These are phyloP conservation scores for Arthrobotrys conoides DNA, from an alignment of 2,329 filamentous ascomycete genomes.

Conservation along the genomic window DNA sequence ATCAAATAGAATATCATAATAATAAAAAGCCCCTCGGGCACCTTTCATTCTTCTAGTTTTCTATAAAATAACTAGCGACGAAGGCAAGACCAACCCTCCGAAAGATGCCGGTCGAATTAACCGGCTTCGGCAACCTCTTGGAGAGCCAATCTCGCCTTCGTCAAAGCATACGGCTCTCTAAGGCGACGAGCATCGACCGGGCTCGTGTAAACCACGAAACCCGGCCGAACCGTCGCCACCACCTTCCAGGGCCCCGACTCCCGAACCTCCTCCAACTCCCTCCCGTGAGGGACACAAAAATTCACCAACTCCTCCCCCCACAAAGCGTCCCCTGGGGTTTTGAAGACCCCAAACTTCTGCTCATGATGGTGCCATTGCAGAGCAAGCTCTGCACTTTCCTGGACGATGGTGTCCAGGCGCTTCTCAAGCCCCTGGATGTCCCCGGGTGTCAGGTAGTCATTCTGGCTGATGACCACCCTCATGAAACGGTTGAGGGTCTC, in stretches of 20 bases:
- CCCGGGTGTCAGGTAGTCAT: not conserved
- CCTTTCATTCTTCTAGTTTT: not conserved
- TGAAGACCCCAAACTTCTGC: not conserved
- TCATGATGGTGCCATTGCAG: conserved; percentile 13
- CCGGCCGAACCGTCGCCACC: conserved; percentile 21
- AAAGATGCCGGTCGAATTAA: not conserved
- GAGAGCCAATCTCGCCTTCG: conserved; percentile 25
- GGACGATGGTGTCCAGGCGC: not conserved
- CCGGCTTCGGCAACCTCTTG: not conserved
- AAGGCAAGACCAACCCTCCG: not conserved
- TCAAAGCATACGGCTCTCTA: not conserved
- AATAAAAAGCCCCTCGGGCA: not conserved
- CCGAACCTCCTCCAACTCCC: conserved; percentile 1
- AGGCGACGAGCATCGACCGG: conserved; percentile 5
- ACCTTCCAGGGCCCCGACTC: not conserved
- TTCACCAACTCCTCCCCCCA: not conserved
- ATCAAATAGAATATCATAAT: not conserved
- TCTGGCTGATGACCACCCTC: conserved; percentile 14
- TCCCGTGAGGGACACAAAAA: conserved; percentile 19
- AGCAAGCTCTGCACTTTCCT: conserved; percentile 5
- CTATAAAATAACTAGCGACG: not conserved
- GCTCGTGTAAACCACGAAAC: conserved; percentile 29
- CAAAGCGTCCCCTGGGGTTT: not conserved
- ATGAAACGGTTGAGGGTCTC: conserved; percentile 12
- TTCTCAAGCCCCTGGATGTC: not conserved